Conservation (phyloP, 495 filamentous ascomycete genomes). For the Podospora fimiseda region DNA sequence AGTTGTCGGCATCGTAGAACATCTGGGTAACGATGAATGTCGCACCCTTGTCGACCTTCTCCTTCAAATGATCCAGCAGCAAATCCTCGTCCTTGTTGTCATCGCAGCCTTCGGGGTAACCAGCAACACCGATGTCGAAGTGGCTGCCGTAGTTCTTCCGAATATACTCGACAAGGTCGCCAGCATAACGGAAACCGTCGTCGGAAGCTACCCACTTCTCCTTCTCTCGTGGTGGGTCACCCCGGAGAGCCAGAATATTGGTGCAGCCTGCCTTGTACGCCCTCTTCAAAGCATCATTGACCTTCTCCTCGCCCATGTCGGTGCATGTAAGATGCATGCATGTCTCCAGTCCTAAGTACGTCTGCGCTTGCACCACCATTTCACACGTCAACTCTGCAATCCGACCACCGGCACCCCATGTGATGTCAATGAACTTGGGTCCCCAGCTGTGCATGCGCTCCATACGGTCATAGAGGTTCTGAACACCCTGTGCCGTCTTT, state of each 20-base stretch:
- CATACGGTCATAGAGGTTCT: slow-evolving; percentile 99
- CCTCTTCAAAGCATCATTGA: slow-evolving; percentile 78
- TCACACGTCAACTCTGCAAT: slow-evolving; percentile 89
- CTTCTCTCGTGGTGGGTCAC: slow-evolving; percentile 90
- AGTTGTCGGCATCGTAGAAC: slow-evolving; percentile 97
- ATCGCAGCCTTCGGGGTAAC: slow-evolving; percentile 94
- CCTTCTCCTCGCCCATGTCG: slow-evolving; percentile 87
- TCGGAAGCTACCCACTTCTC: slow-evolving; percentile 87
- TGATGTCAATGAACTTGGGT: slow-evolving; percentile 94
- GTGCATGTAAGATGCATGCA: slow-evolving; percentile 99
- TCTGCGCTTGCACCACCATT: slow-evolving; percentile 95
- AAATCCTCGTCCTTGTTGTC: slow-evolving; percentile 79
- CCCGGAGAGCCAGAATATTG: slow-evolving; percentile 92
- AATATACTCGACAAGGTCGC: slow-evolving; percentile 91
- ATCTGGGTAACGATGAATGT: slow-evolving; percentile 97
- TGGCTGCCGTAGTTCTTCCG: slow-evolving; percentile 83
- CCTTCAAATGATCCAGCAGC: slow-evolving; percentile 88
- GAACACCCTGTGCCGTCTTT: slow-evolving; percentile 98
- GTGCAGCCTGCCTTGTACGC: slow-evolving; percentile 95
- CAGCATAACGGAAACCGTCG: slow-evolving; percentile 83
- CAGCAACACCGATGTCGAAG: slow-evolving; percentile 96
- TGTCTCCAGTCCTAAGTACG: slow-evolving; percentile 93
- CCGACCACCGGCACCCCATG: slow-evolving; percentile 94
- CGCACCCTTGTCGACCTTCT: slow-evolving; percentile 93
- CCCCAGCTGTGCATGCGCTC: slow-evolving; percentile 95